Conservation (phyloP, 805 yeast species). For the Tetrapisispora taiwanensis region DNA sequence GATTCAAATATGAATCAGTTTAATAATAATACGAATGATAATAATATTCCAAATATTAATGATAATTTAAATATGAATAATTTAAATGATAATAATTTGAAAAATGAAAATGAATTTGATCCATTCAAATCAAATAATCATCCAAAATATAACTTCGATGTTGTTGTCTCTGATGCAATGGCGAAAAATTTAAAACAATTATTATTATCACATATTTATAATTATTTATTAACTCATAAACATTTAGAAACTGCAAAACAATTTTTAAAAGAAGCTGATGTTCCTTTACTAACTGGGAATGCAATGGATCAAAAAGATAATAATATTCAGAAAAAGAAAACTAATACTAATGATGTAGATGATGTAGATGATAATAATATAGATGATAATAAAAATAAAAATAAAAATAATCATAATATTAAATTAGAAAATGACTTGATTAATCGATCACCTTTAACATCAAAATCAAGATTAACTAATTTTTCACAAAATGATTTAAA, state of each 20-base stretch:
- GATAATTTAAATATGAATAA: not conserved
- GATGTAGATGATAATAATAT: not conserved
- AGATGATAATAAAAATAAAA: not conserved
- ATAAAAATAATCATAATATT: not conserved
- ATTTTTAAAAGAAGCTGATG: slow-evolving; percentile 37
- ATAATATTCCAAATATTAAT: too few species aligned
- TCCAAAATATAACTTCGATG: slow-evolving; percentile 8
- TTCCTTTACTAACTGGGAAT: slow-evolving; percentile 26
- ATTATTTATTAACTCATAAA: slow-evolving; percentile 39
- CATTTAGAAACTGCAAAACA: slow-evolving; percentile 41
- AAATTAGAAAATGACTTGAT: not conserved
- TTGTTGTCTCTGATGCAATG: slow-evolving; percentile 34
- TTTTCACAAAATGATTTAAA: slow-evolving; percentile 4
- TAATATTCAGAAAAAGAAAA: not conserved
- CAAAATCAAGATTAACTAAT: not conserved
- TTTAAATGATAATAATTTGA: not conserved
- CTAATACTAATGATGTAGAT: not conserved
- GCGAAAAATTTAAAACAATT: slow-evolving; percentile 42
- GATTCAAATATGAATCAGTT: too few species aligned
- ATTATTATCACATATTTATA: slow-evolving; percentile 42
- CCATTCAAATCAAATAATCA: not conserved
- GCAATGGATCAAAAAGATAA: not conserved
- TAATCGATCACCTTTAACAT: not conserved
- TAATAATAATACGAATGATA: too few species aligned
- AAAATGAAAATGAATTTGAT: not conserved